These are phyloP conservation scores for Patellaria atrata DNA, from an alignment of 495 filamentous ascomycete genomes.

Conservation along the genomic window DNA sequence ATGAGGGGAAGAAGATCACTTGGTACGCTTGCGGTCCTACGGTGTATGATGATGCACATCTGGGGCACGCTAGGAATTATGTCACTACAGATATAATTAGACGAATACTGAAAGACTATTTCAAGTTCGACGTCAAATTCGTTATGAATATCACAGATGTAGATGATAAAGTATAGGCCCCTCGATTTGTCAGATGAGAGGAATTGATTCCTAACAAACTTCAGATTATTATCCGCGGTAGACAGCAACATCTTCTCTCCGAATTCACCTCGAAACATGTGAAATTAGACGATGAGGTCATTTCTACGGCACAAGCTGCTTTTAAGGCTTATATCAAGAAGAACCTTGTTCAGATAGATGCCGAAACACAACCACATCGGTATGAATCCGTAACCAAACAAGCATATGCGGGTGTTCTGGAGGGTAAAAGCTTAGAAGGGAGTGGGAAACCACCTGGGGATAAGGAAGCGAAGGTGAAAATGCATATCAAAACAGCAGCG, in stretches of 20 bases:
- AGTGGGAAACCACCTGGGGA: constrained; percentile 48
- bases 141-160: constrained; percentile 97
- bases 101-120: constrained; percentile 73
- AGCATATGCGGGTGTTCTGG: constrained; percentile 44
- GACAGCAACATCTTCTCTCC: constrained; percentile 59
- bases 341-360: constrained; percentile 52
- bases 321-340: constrained; percentile 59
- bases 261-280: constrained; percentile 35
- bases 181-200: no score
- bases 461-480: constrained; percentile 75
- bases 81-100: constrained; percentile 86
- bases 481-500: constrained; percentile 69
- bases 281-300: constrained; percentile 33
- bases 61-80: constrained; percentile 91
- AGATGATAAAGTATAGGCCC: constrained; percentile 19
- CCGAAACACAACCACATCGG: constrained; percentile 31
- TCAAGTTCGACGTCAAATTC: constrained; percentile 73
- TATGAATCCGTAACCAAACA: constrained; percentile 43
- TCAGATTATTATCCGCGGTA: constrained; percentile 69
- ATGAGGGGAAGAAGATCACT: constrained; percentile 48
- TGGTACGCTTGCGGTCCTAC: constrained; percentile 75
- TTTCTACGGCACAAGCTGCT: constrained; percentile 46
- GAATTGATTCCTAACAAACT: neutral
- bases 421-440: constrained; percentile 43
- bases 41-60: constrained; percentile 74